Base-by-base conservation (phyloP, 768 basidiomycete genomes). In the Russula vinacea region DNA sequence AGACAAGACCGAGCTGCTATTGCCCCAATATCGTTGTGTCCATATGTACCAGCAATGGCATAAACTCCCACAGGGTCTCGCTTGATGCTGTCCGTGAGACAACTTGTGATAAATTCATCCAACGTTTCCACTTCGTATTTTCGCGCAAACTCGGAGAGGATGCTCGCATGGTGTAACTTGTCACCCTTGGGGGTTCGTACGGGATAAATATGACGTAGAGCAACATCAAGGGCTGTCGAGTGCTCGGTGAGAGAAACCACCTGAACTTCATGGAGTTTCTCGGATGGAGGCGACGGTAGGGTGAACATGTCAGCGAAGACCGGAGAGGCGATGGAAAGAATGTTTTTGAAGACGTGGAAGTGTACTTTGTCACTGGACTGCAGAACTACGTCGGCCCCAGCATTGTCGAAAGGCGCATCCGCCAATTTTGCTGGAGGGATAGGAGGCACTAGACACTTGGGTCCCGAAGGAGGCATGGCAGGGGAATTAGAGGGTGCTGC, bases 61-160 rank as follows among this genome's bases (percentile, higher is more conserved):
- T 62, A 66, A 49, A 60, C 67, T n/a, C 61, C 65, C 14, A 59
- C 60, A 7, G 65, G 65, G 40, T 68, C 65, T 8, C 5, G 10
- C n/a, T 67, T 49, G 16, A 60, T n/a, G 14, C 19, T n/a, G 17
- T 49, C 47, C 11, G 14, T 35, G 49, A 68, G 65, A 42, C 22
- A 56, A 4, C 14, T 26, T 3, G 6, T 55, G 16, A 56, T 42
- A 0, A 35, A 19, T 35, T 32, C 7, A 16, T 33, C 26, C 32
- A 66, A 33, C 29, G 26, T 42, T 1, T 58, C 35, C 19, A 68
- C 54, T 22, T 53, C 56, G 45, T 68, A 68, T 55, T 68, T 66
- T 53, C 52, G 56, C 3, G 60, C 50, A 52, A 62, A 66, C 24
- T 62, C 52, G 8, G 61, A 39, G 26, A 68, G 51, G 24, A 47